phyloP scores from a whole-genome alignment of 1,284 basidiomycete species.

The Paramarasmius palmivorus region DNA sequence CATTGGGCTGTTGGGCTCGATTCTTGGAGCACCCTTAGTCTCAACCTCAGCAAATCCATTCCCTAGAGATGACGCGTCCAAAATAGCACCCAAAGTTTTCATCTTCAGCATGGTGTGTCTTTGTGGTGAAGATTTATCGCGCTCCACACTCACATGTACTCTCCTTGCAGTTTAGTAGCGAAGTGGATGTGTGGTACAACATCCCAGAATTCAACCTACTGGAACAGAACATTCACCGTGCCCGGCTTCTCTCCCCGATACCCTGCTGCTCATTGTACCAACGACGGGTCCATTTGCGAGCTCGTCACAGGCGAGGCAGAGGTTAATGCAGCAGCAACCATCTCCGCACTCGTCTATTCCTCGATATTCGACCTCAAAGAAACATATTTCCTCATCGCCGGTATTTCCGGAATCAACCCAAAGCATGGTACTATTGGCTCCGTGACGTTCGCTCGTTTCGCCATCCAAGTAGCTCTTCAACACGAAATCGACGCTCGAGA shows the following conservation, averaged over 20 bases:
- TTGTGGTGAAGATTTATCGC: too few species aligned
- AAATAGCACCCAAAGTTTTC: constrained; percentile 19
- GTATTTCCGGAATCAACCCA: constrained; percentile 48
- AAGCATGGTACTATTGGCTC: constrained; percentile 39
- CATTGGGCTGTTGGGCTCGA: too few species aligned
- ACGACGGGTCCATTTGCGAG: constrained; percentile 38
- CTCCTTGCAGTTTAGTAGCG: constrained; percentile 18
- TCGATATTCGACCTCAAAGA: constrained; percentile 36
- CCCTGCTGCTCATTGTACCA: constrained; percentile 43
- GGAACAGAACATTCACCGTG: constrained; percentile 37
- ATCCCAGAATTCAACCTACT: constrained; percentile 32
- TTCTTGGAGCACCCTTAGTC: too few species aligned
- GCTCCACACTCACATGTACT: not conserved
- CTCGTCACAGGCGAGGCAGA: constrained; percentile 38
- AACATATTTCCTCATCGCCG: constrained; percentile 49
- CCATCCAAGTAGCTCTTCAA: constrained; percentile 43
- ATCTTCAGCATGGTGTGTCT: constrained; percentile 19
- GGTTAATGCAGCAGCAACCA: constrained; percentile 47
- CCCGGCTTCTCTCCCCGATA: constrained; percentile 45
- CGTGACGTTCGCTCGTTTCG: constrained; percentile 43
- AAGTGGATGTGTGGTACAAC: constrained; percentile 18
- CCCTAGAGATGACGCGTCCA: too few species aligned
- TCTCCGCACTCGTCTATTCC: constrained; percentile 36
- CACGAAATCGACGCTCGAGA: constrained; percentile 47
- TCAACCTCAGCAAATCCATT: too few species aligned